phyloP scores from a whole-genome alignment of 805 yeast genomes.

The Hanseniaspora hatyaiensis region DNA sequence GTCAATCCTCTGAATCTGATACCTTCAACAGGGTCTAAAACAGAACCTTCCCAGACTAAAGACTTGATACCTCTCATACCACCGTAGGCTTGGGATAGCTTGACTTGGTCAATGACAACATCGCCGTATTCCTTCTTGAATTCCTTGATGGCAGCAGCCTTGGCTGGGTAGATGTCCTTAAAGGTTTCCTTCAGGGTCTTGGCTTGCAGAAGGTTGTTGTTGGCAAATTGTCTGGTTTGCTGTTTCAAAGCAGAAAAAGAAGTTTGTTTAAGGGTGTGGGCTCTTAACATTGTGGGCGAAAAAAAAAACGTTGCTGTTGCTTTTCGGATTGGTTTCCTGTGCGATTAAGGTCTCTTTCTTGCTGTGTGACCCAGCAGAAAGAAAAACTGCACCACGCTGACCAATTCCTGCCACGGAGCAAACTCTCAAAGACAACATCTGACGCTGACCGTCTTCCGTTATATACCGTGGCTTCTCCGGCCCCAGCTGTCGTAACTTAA shows the following conservation, averaged over 20 bases:
- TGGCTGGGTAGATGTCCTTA: constrained; percentile 81
- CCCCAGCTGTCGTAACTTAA: neutral
- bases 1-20: constrained; percentile 77
- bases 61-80: constrained; percentile 86
- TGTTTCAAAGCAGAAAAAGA: constrained; percentile 3
- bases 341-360: too few species aligned
- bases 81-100: constrained; percentile 74
- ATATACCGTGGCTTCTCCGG: too few species aligned
- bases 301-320: constrained; percentile 11
- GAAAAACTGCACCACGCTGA: too few species aligned
- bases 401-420: too few species aligned
- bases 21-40: constrained; percentile 73
- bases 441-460: too few species aligned
- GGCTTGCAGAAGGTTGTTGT: constrained; percentile 10
- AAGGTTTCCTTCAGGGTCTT: constrained; percentile 86
- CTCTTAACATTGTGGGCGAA: constrained; percentile 5
- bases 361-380: too few species aligned
- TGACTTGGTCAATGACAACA: constrained; percentile 56
- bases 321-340: neutral
- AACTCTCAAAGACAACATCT: too few species aligned
- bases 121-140: constrained; percentile 85
- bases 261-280: constrained; percentile 2
- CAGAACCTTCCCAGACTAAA: constrained; percentile 82
- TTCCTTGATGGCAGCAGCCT: constrained; percentile 71
- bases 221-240: constrained; percentile 8